phyloP scores from a whole-genome alignment of 371 early-diverging fungal genomes.

The Phascolomyces articulosus region DNA sequence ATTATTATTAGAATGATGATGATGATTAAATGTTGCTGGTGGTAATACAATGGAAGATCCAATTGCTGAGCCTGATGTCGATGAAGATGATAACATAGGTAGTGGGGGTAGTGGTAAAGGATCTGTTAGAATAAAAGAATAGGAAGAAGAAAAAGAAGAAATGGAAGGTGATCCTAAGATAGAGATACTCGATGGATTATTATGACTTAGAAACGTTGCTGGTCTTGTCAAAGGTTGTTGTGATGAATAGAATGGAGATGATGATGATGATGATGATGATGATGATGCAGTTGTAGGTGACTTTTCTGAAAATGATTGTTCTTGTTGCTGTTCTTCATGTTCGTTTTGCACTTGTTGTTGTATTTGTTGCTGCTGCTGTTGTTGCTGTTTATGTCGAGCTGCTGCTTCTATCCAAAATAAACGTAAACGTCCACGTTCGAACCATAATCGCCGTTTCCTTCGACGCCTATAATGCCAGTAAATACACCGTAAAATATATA shows the following conservation, averaged over 20 bases:
- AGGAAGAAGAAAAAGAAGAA: background rate
- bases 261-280: background rate
- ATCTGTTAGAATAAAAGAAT: background rate
- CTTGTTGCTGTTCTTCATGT: background rate
- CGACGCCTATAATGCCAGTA: slow-evolving; percentile 21
- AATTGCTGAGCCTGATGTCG: slow-evolving; percentile 2
- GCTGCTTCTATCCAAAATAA: slow-evolving; percentile 14
- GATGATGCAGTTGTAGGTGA: background rate
- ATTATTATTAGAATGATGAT: too few relatives aligned
- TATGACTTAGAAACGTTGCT: slow-evolving; percentile 4
- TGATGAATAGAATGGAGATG: background rate
- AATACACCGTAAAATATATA: slow-evolving; percentile 12
- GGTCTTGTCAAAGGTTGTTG: slow-evolving; percentile 11
- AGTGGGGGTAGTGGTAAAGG: too few relatives aligned
- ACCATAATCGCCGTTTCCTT: slow-evolving; percentile 11
- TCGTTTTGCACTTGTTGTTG: too few relatives aligned
- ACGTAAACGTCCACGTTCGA: slow-evolving; percentile 21
- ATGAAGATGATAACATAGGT: slow-evolving; percentile 1
- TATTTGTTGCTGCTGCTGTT: background rate
- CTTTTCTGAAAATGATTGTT: background rate
- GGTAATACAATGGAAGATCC: background rate
- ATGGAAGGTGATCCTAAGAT: slow-evolving; percentile 1
- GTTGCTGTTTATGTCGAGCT: background rate
- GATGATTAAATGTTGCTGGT: background rate
- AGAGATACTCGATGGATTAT: background rate